Evolutionary conservation across 1,284 basidiomycete species (phyloP), one percentile per base, ranked within the genome.

Genomic region (Ustilago loliicola): DNA sequence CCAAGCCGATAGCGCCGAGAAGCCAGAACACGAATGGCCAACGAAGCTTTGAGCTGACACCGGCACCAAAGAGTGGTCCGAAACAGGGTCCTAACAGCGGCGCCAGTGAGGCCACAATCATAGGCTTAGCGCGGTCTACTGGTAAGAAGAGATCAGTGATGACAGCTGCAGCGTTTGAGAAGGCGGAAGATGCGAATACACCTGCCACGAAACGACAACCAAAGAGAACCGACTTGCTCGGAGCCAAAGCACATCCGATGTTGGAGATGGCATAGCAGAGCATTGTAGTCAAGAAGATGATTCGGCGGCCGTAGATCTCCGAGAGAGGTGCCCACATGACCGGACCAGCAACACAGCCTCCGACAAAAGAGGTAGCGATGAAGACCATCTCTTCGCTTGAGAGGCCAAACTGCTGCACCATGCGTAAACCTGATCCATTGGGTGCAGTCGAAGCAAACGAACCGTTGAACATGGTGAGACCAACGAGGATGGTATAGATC

Each of bases 271-370:
- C 29, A 42, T 68, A 76, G n/a, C 58, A 32, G 40, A 65, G 15
- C 2, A 56, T 76, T 17, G 69, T 67, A 4, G 47, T 30, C 11
- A 77, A 50, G 11, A 59, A 61, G 19, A 61, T 59, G 5, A 51
- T 15, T 47, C 62, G 30, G 38, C 73, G 29, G 10, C 67, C 72
- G 34, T 62, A 69, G 19, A 66, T 47, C 25, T 80, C 78, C 8
- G 78, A 80, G 6, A 77, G 45, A 11, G 78, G 78, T 4, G 71
- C 74, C 74, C 73, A 80, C 9, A 80, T 5, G 50, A 77, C 50
- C 2, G 78, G 78, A 3, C 78, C 78, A 6, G 72, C 68, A 0
- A 73, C 71, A 47, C 74, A 80, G 2, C 78, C 78, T 21, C 68
- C 74, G 13, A 80, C 71, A 32, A 77, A 80, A 0, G 75, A 70